Conservation (phyloP, 306 rosid species). For the Delonix regia region DNA sequence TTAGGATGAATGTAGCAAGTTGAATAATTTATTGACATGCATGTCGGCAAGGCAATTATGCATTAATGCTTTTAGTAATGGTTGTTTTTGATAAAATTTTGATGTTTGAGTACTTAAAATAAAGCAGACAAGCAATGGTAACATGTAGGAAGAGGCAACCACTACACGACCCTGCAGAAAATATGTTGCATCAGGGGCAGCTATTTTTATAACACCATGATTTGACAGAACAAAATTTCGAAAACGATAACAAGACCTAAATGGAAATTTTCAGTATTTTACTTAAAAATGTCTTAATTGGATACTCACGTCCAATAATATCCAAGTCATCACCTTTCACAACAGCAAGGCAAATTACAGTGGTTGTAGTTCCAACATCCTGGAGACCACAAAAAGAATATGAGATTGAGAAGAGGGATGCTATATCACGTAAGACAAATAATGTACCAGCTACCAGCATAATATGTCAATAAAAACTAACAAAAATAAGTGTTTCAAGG, state of each 20-base stretch:
- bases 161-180: not conserved
- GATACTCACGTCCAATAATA: slow-evolving; percentile 91
- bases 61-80: not conserved
- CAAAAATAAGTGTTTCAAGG: not conserved
- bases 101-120: slow-evolving; percentile 9
- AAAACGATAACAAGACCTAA: slow-evolving; percentile 4
- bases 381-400: slow-evolving; percentile 42
- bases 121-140: not conserved
- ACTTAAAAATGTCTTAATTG: not conserved
- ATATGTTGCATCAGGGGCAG: too few relatives aligned
- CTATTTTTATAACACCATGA: not conserved
- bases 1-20: not conserved
- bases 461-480: not conserved
- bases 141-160: not conserved
- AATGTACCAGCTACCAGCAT: not conserved
- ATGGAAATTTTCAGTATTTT: slow-evolving; percentile 22
- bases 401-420: slow-evolving; percentile 19
- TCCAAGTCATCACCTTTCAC: slow-evolving; percentile 56
- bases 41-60: not conserved
- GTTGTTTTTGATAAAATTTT: not conserved
- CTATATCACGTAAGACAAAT: not conserved
- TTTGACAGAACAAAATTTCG: slow-evolving; percentile 6
- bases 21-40: not conserved
- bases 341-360: slow-evolving; percentile 55
- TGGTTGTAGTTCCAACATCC: slow-evolving; percentile 25